Conservation (phyloP, 2,329 filamentous ascomycete species). For the Pseudogymnoascus sp. region DNA sequence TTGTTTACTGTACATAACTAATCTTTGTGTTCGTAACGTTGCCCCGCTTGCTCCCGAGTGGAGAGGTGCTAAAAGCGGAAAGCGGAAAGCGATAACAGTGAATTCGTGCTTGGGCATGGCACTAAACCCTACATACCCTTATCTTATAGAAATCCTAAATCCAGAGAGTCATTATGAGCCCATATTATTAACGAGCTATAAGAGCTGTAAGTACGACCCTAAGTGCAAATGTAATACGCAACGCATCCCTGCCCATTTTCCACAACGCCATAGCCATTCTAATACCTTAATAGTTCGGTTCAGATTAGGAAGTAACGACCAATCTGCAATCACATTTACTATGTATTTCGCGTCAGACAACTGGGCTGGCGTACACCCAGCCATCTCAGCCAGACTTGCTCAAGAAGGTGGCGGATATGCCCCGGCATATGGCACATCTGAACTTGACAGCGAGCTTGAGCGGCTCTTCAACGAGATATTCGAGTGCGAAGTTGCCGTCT, state of each 20-base stretch:
- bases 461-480: not conserved
- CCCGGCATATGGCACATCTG: not conserved
- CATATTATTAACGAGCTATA: not conserved
- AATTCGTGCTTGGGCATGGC: not conserved
- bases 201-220: not conserved
- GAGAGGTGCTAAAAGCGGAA: not conserved
- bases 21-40: not conserved
- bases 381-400: not conserved
- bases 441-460: not conserved
- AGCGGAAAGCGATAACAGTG: not conserved
- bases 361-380: not conserved
- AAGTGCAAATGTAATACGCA: not conserved
- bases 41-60: not conserved
- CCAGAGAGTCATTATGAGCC: not conserved
- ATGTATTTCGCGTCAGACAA: not conserved
- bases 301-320: not conserved
- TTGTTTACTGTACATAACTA: not conserved
- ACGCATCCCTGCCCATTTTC: not conserved
- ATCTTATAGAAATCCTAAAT: not conserved
- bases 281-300: not conserved
- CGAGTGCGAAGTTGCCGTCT: not conserved
- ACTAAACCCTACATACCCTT: not conserved
- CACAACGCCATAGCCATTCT: not conserved
- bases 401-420: not conserved
- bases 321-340: not conserved